These are phyloP conservation scores for Diplosphaera chodatii DNA, from an alignment of 139 green algal species.

Conservation along the genomic window DNA sequence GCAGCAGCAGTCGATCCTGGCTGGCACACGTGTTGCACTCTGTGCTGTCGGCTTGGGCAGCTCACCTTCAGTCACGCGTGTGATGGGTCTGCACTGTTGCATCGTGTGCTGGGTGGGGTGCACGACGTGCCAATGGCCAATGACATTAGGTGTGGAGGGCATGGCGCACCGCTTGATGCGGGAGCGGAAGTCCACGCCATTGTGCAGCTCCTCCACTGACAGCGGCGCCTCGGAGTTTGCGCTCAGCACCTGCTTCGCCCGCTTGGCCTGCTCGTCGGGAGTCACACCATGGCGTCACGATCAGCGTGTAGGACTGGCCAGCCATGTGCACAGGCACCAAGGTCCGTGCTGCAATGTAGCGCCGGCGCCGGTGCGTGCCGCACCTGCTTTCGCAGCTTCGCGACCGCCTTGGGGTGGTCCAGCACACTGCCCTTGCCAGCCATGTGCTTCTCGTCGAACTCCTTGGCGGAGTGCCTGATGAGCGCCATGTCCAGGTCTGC, in stretches of 20 bases:
- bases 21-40: no score
- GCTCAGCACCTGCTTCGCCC: constrained; percentile 94
- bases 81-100: no score
- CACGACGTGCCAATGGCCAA: no score
- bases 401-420: constrained; percentile 63
- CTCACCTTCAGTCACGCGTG: no score
- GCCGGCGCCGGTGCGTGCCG: not conserved
- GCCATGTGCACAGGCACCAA: no score
- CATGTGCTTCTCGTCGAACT: constrained; percentile 70
- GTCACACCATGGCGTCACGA: not conserved
- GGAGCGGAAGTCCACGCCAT: constrained; percentile 82
- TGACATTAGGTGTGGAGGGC: no score
- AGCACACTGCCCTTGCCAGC: constrained; percentile 45
- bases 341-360: no score
- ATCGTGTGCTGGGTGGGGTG: no score
- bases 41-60: no score
- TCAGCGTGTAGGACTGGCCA: no score
- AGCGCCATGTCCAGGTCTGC: constrained; percentile 85
- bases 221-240: constrained; percentile 89
- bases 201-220: constrained; percentile 82
- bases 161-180: constrained; percentile 46
- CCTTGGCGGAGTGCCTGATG: constrained; percentile 79
- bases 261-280: constrained; percentile 46
- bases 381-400: constrained; percentile 80
- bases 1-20: no score